phyloP scores from a whole-genome alignment of 2,329 filamentous ascomycete species.

The Xenosphaeropsis pyriputrescens region DNA sequence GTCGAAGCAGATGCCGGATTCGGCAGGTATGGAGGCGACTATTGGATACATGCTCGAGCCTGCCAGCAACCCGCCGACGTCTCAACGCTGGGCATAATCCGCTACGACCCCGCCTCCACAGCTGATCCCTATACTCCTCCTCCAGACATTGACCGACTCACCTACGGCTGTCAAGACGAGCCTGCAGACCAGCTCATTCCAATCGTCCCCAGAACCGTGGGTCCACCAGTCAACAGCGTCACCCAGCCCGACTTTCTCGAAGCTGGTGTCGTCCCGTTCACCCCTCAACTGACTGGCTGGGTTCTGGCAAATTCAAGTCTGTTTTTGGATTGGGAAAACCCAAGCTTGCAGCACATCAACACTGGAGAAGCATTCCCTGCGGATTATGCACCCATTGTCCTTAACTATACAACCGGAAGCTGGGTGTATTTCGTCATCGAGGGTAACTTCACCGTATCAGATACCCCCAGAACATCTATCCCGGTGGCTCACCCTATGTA shows the following conservation, averaged over 20 bases:
- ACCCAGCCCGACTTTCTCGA: too few species aligned
- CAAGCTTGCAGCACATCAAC: constrained; percentile 23
- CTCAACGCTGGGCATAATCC: constrained; percentile 14
- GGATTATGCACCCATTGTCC: too few species aligned
- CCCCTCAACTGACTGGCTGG: constrained; percentile 17
- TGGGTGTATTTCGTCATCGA: constrained; percentile 17
- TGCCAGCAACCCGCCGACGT: constrained; percentile 38
- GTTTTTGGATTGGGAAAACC: constrained; percentile 29
- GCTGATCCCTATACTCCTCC: neutral
- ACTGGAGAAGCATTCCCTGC: constrained; percentile 8
- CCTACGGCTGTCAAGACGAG: constrained; percentile 9
- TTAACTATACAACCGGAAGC: constrained; percentile 6
- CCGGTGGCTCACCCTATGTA: constrained; percentile 23
- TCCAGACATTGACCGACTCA: too few species aligned
- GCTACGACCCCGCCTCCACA: constrained; percentile 10
- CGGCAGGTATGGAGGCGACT: constrained; percentile 20
- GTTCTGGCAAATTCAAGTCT: constrained; percentile 30
- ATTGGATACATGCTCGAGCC: constrained; percentile 30
- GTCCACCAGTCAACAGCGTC: neutral
- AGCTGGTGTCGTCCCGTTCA: too few species aligned
- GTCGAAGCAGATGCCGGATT: constrained; percentile 27
- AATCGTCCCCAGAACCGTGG: constrained; percentile 10
- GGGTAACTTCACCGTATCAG: constrained; percentile 7
- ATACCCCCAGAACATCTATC: too few species aligned
- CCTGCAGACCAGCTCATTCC: constrained; percentile 11